phyloP scores from a whole-genome alignment of 2,329 filamentous ascomycete species.

The Cladobotryum mycophilum region DNA sequence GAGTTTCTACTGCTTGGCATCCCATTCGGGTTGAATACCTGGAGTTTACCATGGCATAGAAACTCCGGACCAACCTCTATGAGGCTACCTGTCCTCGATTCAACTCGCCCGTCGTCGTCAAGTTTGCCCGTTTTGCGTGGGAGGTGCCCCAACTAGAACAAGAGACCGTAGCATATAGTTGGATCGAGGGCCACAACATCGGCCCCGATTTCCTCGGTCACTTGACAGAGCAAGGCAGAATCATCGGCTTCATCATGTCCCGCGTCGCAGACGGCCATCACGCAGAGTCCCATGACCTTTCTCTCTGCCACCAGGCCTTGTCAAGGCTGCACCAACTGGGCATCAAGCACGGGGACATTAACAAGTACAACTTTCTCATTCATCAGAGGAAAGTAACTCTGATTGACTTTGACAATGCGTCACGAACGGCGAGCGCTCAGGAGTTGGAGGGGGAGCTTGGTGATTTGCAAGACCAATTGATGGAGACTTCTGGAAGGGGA shows the following conservation, averaged over 20 bases:
- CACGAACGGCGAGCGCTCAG: not conserved
- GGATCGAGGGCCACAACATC: conserved; percentile 18
- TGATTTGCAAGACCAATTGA: not conserved
- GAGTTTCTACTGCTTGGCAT: conserved; percentile 31
- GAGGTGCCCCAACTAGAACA: conserved; percentile 18
- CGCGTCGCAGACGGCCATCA: conserved; percentile 17
- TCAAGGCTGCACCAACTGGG: conserved; percentile 23
- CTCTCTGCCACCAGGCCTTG: conserved; percentile 22
- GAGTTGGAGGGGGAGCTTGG: not conserved
- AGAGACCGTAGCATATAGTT: conserved; percentile 23
- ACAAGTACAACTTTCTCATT: conserved; percentile 30
- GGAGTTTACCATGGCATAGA: conserved; percentile 20
- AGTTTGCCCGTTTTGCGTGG: conserved; percentile 14
- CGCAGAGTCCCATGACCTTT: conserved; percentile 18
- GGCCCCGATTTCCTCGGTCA: conserved; percentile 25
- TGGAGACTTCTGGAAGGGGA: not conserved
- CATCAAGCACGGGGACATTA: conserved; percentile 29
- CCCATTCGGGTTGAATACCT: conserved; percentile 27
- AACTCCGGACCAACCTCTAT: conserved; percentile 23
- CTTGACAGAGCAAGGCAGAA: conserved; percentile 22
- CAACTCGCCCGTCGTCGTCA: not conserved
- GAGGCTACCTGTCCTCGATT: conserved; percentile 16
- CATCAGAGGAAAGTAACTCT: not conserved
- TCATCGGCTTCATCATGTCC: conserved; percentile 21
- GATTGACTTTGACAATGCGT: not conserved